Percentiles rank a stretch among this genome's conserved stretches.
These are phyloP conservation scores for Fusarium sp. DNA, from an alignment of 2,329 filamentous ascomycete genomes.

Conservation along the genomic window DNA sequence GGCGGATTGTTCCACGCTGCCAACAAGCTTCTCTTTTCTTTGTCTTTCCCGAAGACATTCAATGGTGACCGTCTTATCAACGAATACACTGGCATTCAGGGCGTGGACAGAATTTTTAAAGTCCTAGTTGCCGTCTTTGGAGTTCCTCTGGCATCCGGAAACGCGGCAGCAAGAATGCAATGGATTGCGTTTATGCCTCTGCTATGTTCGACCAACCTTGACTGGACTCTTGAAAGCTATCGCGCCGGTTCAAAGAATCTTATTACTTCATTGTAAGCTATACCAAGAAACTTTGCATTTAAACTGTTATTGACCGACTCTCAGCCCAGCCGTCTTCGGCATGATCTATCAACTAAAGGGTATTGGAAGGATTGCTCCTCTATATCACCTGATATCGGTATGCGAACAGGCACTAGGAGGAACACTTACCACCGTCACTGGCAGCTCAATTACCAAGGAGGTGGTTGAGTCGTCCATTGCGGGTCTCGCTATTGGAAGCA, in stretches of 20 bases:
- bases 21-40: fast-evolving
- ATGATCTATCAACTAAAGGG: neutral
- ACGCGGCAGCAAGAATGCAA: neutral
- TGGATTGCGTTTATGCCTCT: neutral
- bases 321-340: neutral
- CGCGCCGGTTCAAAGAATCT: neutral
- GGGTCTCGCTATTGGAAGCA: neutral
- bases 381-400: neutral
- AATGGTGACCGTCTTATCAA: neutral
- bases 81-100: neutral
- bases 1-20: neutral
- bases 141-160: neutral
- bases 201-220: neutral
- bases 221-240: slow-evolving; percentile 22
- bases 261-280: neutral
- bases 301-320: fast-evolving
- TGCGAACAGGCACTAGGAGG: neutral
- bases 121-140: neutral
- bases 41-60: neutral
- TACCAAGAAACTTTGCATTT: fast-evolving
- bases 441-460: neutral
- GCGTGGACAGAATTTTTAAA: neutral
- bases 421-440: fast-evolving
- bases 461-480: neutral
- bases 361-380: neutral